Evolutionary conservation across 306 rosid genomes (phyloP), one percentile per base, ranked within the genome.

Genomic region (Cicer chorassanicum): DNA sequence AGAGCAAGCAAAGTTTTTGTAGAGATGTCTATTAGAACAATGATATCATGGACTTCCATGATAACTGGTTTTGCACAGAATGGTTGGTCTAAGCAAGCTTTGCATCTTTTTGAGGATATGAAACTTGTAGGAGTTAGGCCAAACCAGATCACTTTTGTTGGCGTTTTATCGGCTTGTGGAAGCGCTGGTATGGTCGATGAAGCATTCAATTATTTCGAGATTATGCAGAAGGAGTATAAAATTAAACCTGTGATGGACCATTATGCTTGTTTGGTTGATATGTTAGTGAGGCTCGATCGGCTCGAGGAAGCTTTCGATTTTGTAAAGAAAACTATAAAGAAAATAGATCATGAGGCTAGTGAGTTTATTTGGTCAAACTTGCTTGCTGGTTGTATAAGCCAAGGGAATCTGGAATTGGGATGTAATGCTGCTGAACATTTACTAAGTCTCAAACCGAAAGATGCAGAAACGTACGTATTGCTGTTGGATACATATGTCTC

Each of bases 21-120:
- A 7, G 97, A 94, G 83, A 89, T 91, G 98, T 76, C 93, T 50
- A 83, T 83, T 7, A 89, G 97, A 82, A 94, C 97, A 70, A 61
- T 91, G 89, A 86, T 94, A 78, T 86, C 87, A 7, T 94, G 98
- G 98, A 94, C 98, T 72, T 84, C 96, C 15, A 87, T 94, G 93
- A 91, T 91, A 53, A 72, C 93, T 9, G 90, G 96, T 77, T 84
- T 84, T 85, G 86, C 98, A 14, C 96, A 80, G 72, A 93, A 90
- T 43, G 93, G 98, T 53, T 72, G 72, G 88, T 83, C 89, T 77
- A 88, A 83, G 70, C 96, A 89, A 84, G 93, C 96, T 6, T 75
- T 94, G 77, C 82, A 86, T 77, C 91, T 89, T 76, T 89, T 94
- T 19, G 91, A 90, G 56, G 98, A 91, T 74, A 94, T 94, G 97